Base-by-base conservation (phyloP, 2,329 filamentous ascomycete genomes). In the Chaetothyriales sp. region DNA sequence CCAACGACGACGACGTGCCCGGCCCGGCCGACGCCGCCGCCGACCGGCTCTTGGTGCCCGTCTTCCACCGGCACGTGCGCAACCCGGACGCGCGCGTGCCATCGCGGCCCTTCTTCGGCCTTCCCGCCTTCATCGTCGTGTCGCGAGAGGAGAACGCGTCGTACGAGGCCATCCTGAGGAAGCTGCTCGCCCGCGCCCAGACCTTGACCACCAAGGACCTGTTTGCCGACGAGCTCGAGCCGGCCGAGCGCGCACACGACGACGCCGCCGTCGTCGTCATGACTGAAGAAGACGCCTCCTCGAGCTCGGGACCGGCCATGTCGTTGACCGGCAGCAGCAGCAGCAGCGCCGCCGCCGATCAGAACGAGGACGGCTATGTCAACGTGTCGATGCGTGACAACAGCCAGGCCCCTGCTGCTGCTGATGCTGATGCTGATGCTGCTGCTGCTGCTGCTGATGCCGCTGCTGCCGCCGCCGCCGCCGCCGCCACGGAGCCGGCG, bases 301-400 rank as follows among this genome's bases (percentile, higher is more conserved):
- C 85, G 3, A 81, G 81, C 3, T 78, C 77, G 8, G 85, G 85
- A 58, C 74, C 78, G 19, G n/a, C n/a, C n/a, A n/a, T n/a, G n/a
- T n/a, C n/a, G n/a, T n/a, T n/a, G n/a, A n/a, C n/a, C n/a, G n/a
- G n/a, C n/a, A n/a, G n/a, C n/a, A n/a, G n/a, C n/a, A n/a, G n/a
- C n/a, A n/a, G n/a, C n/a, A n/a, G n/a, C 22, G 22, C 6, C 3
- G 22, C 22, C 22, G 22, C 89, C 2, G 78, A 94, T 1, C 83
- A 89, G 64, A 86, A 88, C 8, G 90, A 95, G 65, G 89, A 95
- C 55, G 87, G 87, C 55, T 80, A 95, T 62, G 86, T 97, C 5
- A 86, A 95, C 63, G 82, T 98, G 15, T 86, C 85, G 0, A 89
- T 95, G 83, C 82, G 81, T 50, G 83, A 88, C 60, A 70, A 72